Evolutionary conservation across 2,329 filamentous ascomycete genomes (phyloP).

Genomic region (Pseudogymnoascus sp.): DNA sequence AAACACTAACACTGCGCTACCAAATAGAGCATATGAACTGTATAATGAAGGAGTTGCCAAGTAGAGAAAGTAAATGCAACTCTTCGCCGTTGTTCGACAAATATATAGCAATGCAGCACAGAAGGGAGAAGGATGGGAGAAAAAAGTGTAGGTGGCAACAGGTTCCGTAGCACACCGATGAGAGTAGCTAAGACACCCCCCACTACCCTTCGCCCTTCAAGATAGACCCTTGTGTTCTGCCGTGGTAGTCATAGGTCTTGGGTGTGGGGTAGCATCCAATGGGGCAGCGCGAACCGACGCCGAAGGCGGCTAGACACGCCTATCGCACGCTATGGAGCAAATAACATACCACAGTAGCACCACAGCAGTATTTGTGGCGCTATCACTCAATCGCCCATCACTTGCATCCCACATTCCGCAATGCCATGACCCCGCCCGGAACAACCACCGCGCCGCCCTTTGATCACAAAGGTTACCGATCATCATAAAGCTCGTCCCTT

Average conservation of each 20-base stretch:
- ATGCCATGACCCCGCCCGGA: background rate
- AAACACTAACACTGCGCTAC: background rate
- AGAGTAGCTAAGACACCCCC: background rate
- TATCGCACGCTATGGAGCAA: background rate
- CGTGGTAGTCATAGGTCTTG: background rate
- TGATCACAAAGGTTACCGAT: background rate
- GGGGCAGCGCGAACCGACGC: background rate
- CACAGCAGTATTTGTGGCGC: background rate
- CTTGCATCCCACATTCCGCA: background rate
- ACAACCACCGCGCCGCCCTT: background rate
- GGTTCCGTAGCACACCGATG: background rate
- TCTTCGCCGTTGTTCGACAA: background rate
- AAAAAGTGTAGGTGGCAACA: background rate
- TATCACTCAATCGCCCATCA: constrained; percentile 3
- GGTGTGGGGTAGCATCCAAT: constrained; percentile 3
- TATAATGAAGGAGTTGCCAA: background rate
- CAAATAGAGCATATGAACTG: background rate
- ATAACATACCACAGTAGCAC: background rate
- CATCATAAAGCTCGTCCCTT: background rate
- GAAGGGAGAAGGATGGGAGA: background rate
- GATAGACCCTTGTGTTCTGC: background rate
- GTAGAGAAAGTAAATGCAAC: background rate
- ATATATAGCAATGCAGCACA: background rate
- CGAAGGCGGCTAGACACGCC: background rate
- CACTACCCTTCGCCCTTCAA: background rate